phyloP scores from a whole-genome alignment of 352 stramenopile species.

The Phytophthora cajani region DNA sequence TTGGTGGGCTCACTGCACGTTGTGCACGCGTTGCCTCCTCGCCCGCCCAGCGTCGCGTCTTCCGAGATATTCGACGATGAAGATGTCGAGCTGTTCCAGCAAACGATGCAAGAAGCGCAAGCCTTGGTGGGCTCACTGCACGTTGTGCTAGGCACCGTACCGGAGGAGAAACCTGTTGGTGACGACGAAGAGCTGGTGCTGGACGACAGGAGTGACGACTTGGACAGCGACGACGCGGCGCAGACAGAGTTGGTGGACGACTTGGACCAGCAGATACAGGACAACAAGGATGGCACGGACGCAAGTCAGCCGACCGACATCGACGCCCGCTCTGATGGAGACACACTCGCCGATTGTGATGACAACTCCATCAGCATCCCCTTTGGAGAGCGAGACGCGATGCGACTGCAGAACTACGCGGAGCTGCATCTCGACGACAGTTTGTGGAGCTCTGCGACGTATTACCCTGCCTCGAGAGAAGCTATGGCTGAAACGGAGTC shows the following conservation, averaged over 20 bases:
- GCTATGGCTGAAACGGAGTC: conserved; percentile 15
- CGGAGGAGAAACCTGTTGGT: conserved; percentile 17
- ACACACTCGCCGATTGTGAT: conserved; percentile 4
- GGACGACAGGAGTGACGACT: conserved; percentile 8
- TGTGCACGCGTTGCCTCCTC: conserved; percentile 11
- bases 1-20: conserved; percentile 42
- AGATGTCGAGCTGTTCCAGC: conserved; percentile 34
- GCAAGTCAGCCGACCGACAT: no score
- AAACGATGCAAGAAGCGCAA: conserved; percentile 35
- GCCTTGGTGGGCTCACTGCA: conserved; percentile 41
- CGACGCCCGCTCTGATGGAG: not conserved
- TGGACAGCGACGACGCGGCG: conserved; percentile 14
- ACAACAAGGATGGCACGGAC: conserved; percentile 1
- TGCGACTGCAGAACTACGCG: conserved; percentile 35
- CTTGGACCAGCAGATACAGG: conserved; percentile 11
- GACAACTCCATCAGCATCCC: conserved; percentile 12
- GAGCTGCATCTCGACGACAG: conserved; percentile 45
- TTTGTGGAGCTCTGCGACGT: conserved; percentile 41
- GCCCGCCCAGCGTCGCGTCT: conserved; percentile 1
- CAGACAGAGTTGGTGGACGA: conserved; percentile 8
- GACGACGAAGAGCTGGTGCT: conserved; percentile 15
- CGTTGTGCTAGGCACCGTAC: conserved; percentile 31
- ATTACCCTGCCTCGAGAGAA: conserved; percentile 31
- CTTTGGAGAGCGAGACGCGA: conserved; percentile 29
- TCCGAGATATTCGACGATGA: conserved; percentile 22